Base-by-base conservation (phyloP, 108 stramenopile genomes). In the Cyclotella cryptica region DNA sequence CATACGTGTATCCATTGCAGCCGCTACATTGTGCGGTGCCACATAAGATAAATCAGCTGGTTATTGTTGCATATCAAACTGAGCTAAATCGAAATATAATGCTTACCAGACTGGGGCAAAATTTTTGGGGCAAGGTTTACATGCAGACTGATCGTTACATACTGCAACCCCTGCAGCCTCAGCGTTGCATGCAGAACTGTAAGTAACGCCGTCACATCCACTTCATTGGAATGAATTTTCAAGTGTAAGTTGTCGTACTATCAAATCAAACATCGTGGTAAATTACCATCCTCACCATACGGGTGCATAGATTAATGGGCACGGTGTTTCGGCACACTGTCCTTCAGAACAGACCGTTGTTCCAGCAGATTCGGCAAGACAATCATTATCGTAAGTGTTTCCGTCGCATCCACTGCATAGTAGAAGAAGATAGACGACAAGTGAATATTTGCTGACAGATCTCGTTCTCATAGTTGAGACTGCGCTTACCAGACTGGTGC, bases 81-180 rank as follows among this genome's bases (percentile, higher is more conserved):
- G 3, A n/a, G n/a, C 6, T 3, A n/a, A n/a, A n/a, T n/a, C n/a
- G 3, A 3, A n/a, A n/a, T 49, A 3, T 3, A 9, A 17, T 9
- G 9, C 47, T 49, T 9, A 49, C 47, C 47, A 49, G n/a, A 49
- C 47, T 1, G 35, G 35, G 35, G n/a, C 19, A 8, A 19, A 51
- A 51, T 51, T 51, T 19, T 51, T 51, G 49, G 49, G 49, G 49
- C 49, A 51, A 17, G 49, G n/a, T 51, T 51, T 51, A 19, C 49
- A 51, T 19, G 49, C 49, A 3, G 49, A 3, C 8, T 51, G 49
- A 19, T 51, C 49, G 19, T 51, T 51, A 19, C 49, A 51, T 51
- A 51, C 49, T 19, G 17, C 49, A 51, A 19, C 49, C 17, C 49
- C 49, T 19, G 49, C 49, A 51, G 49, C 49, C 19, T 51, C 19